A percentile compares a stretch with the other conserved stretches of the same genome.
Conservation (phyloP, 2,329 filamentous ascomycete genomes). For the Escovopsis sp. region DNA sequence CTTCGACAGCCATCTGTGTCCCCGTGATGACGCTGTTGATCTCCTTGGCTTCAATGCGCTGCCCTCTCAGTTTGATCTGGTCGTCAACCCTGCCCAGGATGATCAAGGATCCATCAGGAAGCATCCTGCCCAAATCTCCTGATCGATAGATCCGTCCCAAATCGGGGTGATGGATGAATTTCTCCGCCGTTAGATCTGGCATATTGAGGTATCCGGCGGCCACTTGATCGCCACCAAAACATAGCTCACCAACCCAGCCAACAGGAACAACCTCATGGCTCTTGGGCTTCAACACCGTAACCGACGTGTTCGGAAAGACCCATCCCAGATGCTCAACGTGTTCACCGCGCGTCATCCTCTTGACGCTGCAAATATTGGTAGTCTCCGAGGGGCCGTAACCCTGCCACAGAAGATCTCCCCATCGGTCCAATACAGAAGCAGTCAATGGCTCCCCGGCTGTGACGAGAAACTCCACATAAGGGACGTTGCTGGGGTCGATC, state of each 20-base stretch:
- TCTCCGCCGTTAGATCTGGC: constrained; percentile 44
- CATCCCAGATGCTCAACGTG: constrained; percentile 62
- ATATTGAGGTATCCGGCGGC: constrained; percentile 58
- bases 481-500: constrained; percentile 53
- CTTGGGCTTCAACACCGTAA: constrained; percentile 41
- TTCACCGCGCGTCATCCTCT: constrained; percentile 42
- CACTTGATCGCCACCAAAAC: constrained; percentile 75
- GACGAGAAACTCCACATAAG: constrained; percentile 58
- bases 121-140: constrained; percentile 67
- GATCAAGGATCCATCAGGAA: constrained; percentile 60
- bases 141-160: constrained; percentile 68
- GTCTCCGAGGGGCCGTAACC: constrained; percentile 77
- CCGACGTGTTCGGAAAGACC: constrained; percentile 61
- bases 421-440: constrained; percentile 51
- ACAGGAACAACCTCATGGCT: constrained; percentile 42
- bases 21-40: constrained; percentile 49
- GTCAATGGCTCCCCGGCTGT: constrained; percentile 73
- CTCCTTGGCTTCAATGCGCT: constrained; percentile 65
- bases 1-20: constrained; percentile 39
- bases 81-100: constrained; percentile 63
- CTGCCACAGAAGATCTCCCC: constrained; percentile 59
- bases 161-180: constrained; percentile 52
- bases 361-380: constrained; percentile 75
- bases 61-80: constrained; percentile 69
- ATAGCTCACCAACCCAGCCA: constrained; percentile 68